Evolutionary conservation across 116 monocot genomes (phyloP), one percentile per base, ranked within the genome.

Genomic region (Phalaenopsis hybrid): DNA sequence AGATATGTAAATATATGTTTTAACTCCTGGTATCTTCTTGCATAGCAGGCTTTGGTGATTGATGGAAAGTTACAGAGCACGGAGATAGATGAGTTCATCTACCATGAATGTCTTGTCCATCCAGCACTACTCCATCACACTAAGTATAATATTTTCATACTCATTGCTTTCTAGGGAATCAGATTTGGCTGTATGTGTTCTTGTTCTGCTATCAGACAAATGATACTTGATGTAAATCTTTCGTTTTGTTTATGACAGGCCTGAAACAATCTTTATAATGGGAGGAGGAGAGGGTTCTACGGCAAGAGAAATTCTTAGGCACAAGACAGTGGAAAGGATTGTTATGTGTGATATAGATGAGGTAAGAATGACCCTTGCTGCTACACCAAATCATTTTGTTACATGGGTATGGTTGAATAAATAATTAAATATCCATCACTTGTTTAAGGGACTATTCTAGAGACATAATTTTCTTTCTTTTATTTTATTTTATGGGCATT

Each of bases 281-380:
- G 92, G 94, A 55, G 88, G 88, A 67, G 88, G 88, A 21, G 94
- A 94, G 78, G 94, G 94, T 0, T 94, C 94, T 31, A 81, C 92
- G 6, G 94, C 94, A 63, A 92, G 94, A 83, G 94, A 94, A 81
- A 80, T 89, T 5, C 85, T 94, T 77, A 87, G 85, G 82, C 92
- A 94, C 78, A 88, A 57, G 8, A 88, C 85, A 0, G 82, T 94
- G 18, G 80, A 89, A n/a, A 86, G 46, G 45, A 88, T 92, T 4
- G 87, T 94, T 79, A 92, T 92, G 94, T 94, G 94, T 78, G 94
- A 94, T 79, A 94, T 94, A 46, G 94, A 94, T 80, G 83, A 92
- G 90, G 94, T 94, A 68, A 13, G 67, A 1, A 11, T 37, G 50
- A 52, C 46, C 46, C 20, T 1, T 41, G 4, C 3, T 73, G 9